Conservation (phyloP, 2,329 filamentous ascomycete species). For the Colletotrichum salicis region DNA sequence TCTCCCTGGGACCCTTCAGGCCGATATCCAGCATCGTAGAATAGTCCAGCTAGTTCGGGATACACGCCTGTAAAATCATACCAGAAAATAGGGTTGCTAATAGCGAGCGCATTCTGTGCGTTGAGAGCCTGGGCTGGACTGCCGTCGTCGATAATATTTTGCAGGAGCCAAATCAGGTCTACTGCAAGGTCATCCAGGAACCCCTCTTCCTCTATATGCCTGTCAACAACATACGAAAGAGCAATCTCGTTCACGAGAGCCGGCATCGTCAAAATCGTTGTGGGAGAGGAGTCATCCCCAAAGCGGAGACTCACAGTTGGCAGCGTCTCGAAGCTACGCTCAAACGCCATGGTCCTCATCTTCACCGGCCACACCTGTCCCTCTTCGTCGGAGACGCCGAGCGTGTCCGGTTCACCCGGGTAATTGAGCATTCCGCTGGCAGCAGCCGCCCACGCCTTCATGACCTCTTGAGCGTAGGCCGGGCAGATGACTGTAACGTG, state of each 20-base stretch:
- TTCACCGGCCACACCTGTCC: slow-evolving; percentile 46
- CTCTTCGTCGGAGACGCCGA: slow-evolving; percentile 55
- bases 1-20: neutral
- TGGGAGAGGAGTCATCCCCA: slow-evolving; percentile 1
- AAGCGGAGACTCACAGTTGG: slow-evolving; percentile 36
- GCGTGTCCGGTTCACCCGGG: slow-evolving; percentile 48
- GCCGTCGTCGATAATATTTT: slow-evolving; percentile 41
- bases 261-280: slow-evolving; percentile 47
- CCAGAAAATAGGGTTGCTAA: slow-evolving; percentile 39
- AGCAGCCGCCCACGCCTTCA: slow-evolving; percentile 53
- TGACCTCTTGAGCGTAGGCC: slow-evolving; percentile 44
- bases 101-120: slow-evolving; percentile 22
- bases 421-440: slow-evolving; percentile 44
- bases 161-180: slow-evolving; percentile 50
- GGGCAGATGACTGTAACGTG: slow-evolving; percentile 56
- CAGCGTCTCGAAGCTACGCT: slow-evolving; percentile 45
- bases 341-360: slow-evolving; percentile 40
- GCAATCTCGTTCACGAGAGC: slow-evolving; percentile 49
- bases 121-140: slow-evolving; percentile 37
- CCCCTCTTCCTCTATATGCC: neutral
- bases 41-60: slow-evolving; percentile 21
- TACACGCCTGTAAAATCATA: slow-evolving; percentile 34
- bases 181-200: slow-evolving; percentile 40
- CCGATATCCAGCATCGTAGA: slow-evolving; percentile 37
- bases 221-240: slow-evolving; percentile 42